These are phyloP conservation scores for Myxozyma vanderwaltii DNA, from an alignment of 805 yeast species.

Conservation along the genomic window DNA sequence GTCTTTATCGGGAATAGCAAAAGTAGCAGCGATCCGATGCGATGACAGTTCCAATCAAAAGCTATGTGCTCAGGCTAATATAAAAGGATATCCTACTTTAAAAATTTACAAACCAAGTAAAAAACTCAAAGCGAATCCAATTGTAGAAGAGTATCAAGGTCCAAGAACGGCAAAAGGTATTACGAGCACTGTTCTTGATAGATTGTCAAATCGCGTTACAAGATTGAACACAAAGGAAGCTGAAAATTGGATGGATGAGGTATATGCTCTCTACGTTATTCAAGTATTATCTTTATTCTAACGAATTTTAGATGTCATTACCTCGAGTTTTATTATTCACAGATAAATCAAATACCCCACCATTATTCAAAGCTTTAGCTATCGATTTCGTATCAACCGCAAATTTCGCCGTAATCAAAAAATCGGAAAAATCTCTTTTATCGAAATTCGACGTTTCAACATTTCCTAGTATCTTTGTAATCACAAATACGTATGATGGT, in stretches of 20 bases:
- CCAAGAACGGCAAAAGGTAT: conserved; percentile 56
- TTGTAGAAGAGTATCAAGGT: conserved; percentile 38
- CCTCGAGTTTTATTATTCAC: conserved; percentile 26
- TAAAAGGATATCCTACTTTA: conserved; percentile 84
- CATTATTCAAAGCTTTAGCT: conserved; percentile 66
- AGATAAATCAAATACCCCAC: conserved; percentile 50
- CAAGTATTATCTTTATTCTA: not conserved
- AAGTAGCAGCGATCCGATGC: conserved; percentile 83
- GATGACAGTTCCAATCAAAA: conserved; percentile 67
- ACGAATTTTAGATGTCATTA: conserved; percentile 2
- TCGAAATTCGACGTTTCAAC: conserved; percentile 35
- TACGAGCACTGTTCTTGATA: conserved; percentile 51
- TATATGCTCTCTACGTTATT: not conserved
- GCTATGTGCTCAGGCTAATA: conserved; percentile 64
- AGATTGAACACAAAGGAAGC: conserved; percentile 9
- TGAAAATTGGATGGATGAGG: conserved; percentile 12
- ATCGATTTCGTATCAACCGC: conserved; percentile 61
- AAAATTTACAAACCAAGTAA: conserved; percentile 77
- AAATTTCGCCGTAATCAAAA: conserved; percentile 48
- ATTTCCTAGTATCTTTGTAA: conserved; percentile 44
- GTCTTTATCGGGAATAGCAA: conserved; percentile 50
- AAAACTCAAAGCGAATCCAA: conserved; percentile 17
- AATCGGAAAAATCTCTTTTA: conserved; percentile 38
- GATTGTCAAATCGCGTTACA: conserved; percentile 23
- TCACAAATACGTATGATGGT: conserved; percentile 31